Evolutionary conservation across 1,284 basidiomycete genomes (phyloP), one percentile per base, ranked within the genome.

Genomic region (Melanopsichium pennsylvanicum): DNA sequence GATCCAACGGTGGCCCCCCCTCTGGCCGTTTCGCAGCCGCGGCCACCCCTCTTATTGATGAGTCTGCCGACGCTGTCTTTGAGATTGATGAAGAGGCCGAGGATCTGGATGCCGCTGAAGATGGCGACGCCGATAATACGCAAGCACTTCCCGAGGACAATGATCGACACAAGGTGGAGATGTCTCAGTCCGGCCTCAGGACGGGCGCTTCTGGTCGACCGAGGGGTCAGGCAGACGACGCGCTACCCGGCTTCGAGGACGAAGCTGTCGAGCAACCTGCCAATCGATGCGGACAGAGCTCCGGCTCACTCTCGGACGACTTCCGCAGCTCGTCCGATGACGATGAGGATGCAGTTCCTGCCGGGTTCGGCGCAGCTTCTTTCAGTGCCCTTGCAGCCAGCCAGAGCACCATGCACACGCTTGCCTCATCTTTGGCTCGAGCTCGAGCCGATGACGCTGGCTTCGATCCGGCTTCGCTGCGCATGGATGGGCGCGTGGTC

Each of bases 391-490:
- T 74, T 1, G 60, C 70, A 12, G 70, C 64, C 21, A 60, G 54
- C 37, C 64, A 68, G n/a, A 69, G 50, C n/a, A 54, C 70, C 16
- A 63, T 68, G 52, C 45, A 59, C 19, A 46, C 45, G 8, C 49
- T 69, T 10, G 61, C 64, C 2, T 58, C 70, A 7, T 57, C 56
- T 1, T 25, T 68, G 39, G 58, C 69, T 16, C 46, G 50, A 22
- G 69, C 69, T 18, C 56, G 51, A 15, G 51, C 48, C 16, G 61
- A 66, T 22, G 67, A 66, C 22, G 43, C 43, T 2, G 37, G 56
- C 35, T 76, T 76, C 40, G 74, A 76, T 35, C 74, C 74, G 3
- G 74, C 74, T 27, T 74, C 72, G 29, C 61, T 76, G 11, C 55
- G 72, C 32, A 55, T 72, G 41, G 74, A 76, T 21, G 70, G 72